Evolutionary conservation across 371 early-diverging fungal species (phyloP).

Genomic region (Mortierella sp.): DNA sequence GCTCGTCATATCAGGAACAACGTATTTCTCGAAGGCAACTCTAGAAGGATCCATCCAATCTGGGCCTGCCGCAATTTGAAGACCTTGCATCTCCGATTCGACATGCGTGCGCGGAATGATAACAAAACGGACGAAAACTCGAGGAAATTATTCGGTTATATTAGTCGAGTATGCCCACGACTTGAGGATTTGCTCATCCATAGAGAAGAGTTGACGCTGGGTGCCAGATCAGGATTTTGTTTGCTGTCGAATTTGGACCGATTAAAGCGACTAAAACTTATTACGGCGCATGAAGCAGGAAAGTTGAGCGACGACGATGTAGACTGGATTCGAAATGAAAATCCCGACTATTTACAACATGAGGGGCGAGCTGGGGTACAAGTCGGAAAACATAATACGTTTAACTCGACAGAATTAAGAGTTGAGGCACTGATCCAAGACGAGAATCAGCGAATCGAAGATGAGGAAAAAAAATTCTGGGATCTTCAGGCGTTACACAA

Average conservation of each 20-base stretch:
- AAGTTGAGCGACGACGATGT: background rate
- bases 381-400: too few relatives aligned
- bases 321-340: slow-evolving; percentile 3
- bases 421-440: background rate
- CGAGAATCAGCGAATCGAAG: background rate
- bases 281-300: too few relatives aligned
- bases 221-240: background rate
- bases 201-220: background rate
- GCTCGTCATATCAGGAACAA: background rate
- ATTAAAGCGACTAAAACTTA: background rate
- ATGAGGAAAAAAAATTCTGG: background rate
- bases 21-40: background rate
- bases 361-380: too few relatives aligned
- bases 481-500: background rate
- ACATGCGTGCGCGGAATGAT: background rate
- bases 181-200: slow-evolving; percentile 2
- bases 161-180: slow-evolving; percentile 9
- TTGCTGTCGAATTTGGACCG: background rate
- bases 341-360: background rate
- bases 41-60: background rate
- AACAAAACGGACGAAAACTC: background rate
- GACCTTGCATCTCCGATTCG: slow-evolving; percentile 2
- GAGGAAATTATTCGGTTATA: slow-evolving; percentile 3
- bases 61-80: slow-evolving; percentile 20
- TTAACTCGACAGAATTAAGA: background rate